Evolutionary conservation across 139 green algal species (phyloP).

Genomic region (Haematococcus lacustris): DNA sequence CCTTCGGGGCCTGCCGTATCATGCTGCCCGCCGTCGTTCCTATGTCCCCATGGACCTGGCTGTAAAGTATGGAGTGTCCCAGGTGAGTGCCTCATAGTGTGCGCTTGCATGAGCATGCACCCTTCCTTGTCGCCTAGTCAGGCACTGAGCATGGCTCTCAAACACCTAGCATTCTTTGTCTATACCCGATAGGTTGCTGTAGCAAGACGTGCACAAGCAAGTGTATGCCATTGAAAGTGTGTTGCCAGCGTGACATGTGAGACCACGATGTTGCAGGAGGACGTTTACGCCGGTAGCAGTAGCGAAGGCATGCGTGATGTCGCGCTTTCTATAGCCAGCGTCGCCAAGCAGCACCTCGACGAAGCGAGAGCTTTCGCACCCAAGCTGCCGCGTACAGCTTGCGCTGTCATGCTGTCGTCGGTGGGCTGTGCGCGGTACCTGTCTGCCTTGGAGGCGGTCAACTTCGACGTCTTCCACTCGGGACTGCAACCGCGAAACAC

Average conservation of each 20-base stretch:
- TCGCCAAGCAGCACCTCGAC: slow-evolving; percentile 61
- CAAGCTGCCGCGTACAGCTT: slow-evolving; percentile 11
- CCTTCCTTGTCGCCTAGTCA: too few species aligned
- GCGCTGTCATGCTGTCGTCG: slow-evolving; percentile 47
- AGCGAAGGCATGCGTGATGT: slow-evolving; percentile 49
- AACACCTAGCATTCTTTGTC: too few species aligned
- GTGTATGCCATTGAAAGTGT: too few species aligned
- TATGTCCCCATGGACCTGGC: slow-evolving; percentile 31
- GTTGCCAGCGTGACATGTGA: neutral
- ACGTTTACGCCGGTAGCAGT: slow-evolving; percentile 26
- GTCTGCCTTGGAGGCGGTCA: slow-evolving; percentile 43
- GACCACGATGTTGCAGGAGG: slow-evolving; percentile 24
- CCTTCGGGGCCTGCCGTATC: slow-evolving; percentile 50
- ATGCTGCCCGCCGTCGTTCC: slow-evolving; percentile 37
- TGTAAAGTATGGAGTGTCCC: slow-evolving; percentile 12
- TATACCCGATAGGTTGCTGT: too few species aligned
- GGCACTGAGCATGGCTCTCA: too few species aligned
- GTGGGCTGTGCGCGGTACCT: slow-evolving; percentile 48
- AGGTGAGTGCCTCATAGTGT: too few species aligned
- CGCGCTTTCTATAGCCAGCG: slow-evolving; percentile 40
- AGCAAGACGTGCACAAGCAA: too few species aligned
- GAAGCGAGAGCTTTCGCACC: slow-evolving; percentile 36
- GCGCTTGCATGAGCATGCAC: too few species aligned
- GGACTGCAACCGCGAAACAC: slow-evolving; percentile 22
- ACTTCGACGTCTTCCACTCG: slow-evolving; percentile 59